These are phyloP conservation scores for Stephania japonica DNA, from an alignment of 164 flowering plant species.

Conservation along the genomic window DNA sequence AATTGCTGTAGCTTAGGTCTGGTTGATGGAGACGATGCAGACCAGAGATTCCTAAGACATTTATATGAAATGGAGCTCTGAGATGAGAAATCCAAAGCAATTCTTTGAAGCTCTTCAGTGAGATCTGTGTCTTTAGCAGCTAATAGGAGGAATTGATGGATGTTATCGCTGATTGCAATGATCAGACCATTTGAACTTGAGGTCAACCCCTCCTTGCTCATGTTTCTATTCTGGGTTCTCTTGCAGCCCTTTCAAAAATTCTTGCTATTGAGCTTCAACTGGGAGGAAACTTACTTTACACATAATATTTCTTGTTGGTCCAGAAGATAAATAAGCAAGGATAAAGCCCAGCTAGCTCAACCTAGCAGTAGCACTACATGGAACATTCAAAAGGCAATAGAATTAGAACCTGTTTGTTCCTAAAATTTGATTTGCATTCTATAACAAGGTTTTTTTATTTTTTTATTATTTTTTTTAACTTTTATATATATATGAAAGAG, in stretches of 20 bases:
- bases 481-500: no score
- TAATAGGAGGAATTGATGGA: slow-evolving; percentile 40
- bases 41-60: slow-evolving; percentile 47
- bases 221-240: not conserved
- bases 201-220: not conserved
- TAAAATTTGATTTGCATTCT: no score
- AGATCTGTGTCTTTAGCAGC: slow-evolving; percentile 40
- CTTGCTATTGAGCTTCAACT: not conserved
- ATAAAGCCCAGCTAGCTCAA: no score
- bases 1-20: slow-evolving; percentile 46
- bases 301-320: no score
- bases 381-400: no score
- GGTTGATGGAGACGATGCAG: slow-evolving; percentile 28
- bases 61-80: slow-evolving; percentile 42
- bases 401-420: no score
- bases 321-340: no score
- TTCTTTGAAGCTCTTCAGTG: slow-evolving; percentile 32
- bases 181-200: slow-evolving; percentile 18
- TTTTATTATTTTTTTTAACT: no score
- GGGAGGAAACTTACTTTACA: not conserved
- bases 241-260: not conserved
- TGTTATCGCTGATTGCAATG: slow-evolving; percentile 41
- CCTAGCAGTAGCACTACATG: no score
- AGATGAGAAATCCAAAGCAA: slow-evolving; percentile 41
- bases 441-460: no score